Evolutionary conservation across 176 grass and related monocot species (phyloP).

Genomic region (Musa acuminata): DNA sequence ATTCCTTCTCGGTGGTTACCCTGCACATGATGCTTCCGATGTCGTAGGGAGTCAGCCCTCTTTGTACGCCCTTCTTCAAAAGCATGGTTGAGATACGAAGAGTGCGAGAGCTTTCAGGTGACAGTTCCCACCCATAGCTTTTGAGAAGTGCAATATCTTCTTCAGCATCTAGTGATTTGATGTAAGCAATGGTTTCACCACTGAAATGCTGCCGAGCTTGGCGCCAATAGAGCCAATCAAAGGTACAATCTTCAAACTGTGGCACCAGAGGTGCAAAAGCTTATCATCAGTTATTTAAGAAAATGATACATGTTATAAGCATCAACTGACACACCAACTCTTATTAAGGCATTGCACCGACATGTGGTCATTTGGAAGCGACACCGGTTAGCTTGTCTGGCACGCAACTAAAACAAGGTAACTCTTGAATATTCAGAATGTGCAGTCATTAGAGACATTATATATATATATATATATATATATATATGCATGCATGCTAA

Average conservation of each 20-base stretch:
- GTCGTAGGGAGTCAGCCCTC: slow-evolving; percentile 10
- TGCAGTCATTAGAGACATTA: no score
- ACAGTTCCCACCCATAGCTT: not conserved
- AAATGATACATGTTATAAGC: no score
- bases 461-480: no score
- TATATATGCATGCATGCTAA: no score
- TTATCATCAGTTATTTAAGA: no score
- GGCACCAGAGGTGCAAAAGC: no score
- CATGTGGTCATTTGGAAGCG: no score
- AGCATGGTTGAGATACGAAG: slow-evolving; percentile 19
- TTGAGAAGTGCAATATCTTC: slow-evolving; percentile 2
- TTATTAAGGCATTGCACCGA: no score
- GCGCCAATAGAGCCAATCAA: slow-evolving; percentile 17
- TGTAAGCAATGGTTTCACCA: not conserved
- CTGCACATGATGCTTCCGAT: slow-evolving; percentile 19
- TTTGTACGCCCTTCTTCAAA: slow-evolving; percentile 6
- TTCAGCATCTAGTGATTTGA: slow-evolving; percentile 16
- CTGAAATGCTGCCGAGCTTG: slow-evolving; percentile 6
- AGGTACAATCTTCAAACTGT: slow-evolving; percentile 16
- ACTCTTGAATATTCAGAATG: no score
- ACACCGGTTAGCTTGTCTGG: no score
- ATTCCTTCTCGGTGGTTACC: slow-evolving; percentile 2
- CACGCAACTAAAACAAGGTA: no score
- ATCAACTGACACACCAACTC: no score
- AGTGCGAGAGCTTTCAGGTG: slow-evolving; percentile 6